These are phyloP conservation scores for Eleusine coracana DNA, from an alignment of 176 grass and related monocot species.

Conservation along the genomic window DNA sequence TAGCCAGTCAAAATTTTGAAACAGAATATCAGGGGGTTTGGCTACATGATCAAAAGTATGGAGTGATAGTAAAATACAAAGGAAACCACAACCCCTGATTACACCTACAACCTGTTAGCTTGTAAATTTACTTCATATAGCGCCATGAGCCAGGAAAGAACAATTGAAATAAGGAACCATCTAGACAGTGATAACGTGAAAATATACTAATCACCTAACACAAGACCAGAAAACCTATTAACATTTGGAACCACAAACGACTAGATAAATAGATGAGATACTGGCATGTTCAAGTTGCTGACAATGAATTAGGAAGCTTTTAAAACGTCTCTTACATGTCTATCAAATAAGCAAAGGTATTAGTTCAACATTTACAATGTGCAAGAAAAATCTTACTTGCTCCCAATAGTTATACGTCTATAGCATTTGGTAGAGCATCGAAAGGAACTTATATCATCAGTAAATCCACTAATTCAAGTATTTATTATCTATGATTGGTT, in stretches of 20 bases:
- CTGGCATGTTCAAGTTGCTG: background rate
- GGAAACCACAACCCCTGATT: background rate
- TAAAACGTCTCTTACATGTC: background rate
- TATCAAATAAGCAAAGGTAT: constrained; percentile 7
- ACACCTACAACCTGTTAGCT: background rate
- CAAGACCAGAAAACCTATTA: background rate
- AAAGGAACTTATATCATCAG: background rate
- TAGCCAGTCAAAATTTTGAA: background rate
- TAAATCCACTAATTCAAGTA: constrained; percentile 17
- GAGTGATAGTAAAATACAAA: background rate
- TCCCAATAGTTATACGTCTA: background rate
- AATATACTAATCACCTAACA: constrained; percentile 9
- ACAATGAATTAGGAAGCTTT: background rate
- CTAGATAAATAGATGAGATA: constrained; percentile 22
- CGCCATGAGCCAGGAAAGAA: background rate
- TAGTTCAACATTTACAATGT: background rate
- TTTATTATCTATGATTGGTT: background rate
- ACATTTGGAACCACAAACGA: background rate
- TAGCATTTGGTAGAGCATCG: background rate
- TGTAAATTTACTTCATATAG: background rate
- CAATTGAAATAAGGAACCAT: background rate
- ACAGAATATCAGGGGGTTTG: background rate
- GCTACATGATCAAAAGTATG: background rate
- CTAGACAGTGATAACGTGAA: background rate
- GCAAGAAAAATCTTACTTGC: background rate